Conservation (phyloP, 495 filamentous ascomycete genomes). For the Thermochaetoides thermophila region DNA sequence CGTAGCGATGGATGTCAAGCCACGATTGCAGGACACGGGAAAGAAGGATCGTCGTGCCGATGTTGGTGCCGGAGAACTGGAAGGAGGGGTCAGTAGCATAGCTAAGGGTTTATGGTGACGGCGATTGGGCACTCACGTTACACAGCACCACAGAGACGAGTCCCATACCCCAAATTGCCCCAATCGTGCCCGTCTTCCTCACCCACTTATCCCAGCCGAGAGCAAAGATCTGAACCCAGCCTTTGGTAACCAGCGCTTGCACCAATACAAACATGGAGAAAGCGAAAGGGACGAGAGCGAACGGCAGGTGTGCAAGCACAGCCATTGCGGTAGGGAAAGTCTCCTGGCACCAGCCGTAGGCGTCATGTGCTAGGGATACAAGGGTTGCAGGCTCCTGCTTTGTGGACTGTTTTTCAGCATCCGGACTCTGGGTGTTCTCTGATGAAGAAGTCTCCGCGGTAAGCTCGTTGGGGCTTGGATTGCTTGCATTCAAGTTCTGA, state of each 20-base stretch:
- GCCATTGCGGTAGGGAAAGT: constrained; percentile 51
- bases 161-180: constrained; percentile 50
- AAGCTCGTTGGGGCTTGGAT: not conserved
- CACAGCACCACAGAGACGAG: constrained; percentile 52
- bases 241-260: constrained; percentile 49
- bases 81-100: not conserved
- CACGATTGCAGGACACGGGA: constrained; percentile 50
- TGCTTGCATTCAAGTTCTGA: not conserved
- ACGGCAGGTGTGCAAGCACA: constrained; percentile 44
- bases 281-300: constrained; percentile 48
- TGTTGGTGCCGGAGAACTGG: constrained; percentile 57
- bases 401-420: not conserved
- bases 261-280: constrained; percentile 56
- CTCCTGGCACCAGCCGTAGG: constrained; percentile 41
- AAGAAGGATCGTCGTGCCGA: constrained; percentile 53
- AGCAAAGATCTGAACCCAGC: constrained; percentile 52
- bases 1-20: constrained; percentile 37
- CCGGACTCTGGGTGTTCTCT: not conserved
- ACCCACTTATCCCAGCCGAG: constrained; percentile 57
- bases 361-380: constrained; percentile 26
- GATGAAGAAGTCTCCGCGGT: not conserved
- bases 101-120: not conserved
- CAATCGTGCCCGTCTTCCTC: constrained; percentile 45
- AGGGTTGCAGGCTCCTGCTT: constrained; percentile 23
- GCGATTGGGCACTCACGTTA: constrained; percentile 36